These are phyloP conservation scores for Huntiella savannae DNA, from an alignment of 2,329 filamentous ascomycete genomes.

Conservation along the genomic window DNA sequence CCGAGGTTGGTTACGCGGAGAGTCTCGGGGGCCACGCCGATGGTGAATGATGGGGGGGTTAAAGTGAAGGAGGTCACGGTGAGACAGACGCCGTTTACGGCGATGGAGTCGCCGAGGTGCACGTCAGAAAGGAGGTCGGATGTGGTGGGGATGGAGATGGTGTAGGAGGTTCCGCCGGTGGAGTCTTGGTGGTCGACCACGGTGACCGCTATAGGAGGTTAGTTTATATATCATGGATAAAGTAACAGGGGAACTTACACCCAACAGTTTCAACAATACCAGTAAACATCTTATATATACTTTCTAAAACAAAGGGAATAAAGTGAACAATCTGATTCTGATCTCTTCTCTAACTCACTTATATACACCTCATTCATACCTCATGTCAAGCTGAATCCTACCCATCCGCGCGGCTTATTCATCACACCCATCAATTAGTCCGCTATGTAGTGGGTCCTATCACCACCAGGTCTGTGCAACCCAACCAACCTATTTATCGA, in stretches of 20 bases:
- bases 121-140: slow-evolving; percentile 66
- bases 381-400: background rate
- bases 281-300: slow-evolving; percentile 55
- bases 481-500: background rate
- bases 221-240: background rate
- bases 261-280: slow-evolving; percentile 85
- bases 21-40: slow-evolving; percentile 88
- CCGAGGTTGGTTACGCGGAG: slow-evolving; percentile 93
- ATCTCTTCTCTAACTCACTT: background rate
- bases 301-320: background rate
- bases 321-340: too few relatives aligned
- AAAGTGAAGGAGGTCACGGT: slow-evolving; percentile 50
- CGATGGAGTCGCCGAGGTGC: slow-evolving; percentile 81
- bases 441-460: background rate
- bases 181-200: slow-evolving; percentile 63
- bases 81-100: slow-evolving; percentile 87
- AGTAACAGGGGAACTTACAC: slow-evolving; percentile 38
- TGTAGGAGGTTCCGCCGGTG: slow-evolving; percentile 76
- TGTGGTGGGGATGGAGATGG: slow-evolving; percentile 49
- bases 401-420: background rate
- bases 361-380: background rate
- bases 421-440: background rate
- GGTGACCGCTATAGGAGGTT: slow-evolving; percentile 48
- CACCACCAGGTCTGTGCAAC: background rate
- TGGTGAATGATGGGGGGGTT: slow-evolving; percentile 46